Conservation (phyloP, 495 filamentous ascomycete genomes). For the Diplogelasinospora grovesii region DNA sequence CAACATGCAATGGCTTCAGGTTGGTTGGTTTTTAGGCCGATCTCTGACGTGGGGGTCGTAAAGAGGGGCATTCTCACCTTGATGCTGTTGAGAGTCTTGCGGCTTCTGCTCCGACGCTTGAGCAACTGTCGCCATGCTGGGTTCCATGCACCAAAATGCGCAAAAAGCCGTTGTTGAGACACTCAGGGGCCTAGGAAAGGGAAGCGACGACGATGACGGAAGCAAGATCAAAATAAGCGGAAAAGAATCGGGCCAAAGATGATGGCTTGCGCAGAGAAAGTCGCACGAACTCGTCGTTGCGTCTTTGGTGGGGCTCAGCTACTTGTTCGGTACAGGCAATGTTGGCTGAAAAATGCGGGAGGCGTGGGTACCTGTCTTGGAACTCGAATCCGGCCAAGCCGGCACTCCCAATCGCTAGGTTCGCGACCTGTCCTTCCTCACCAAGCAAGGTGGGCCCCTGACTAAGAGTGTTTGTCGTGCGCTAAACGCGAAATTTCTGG, state of each 20-base stretch:
- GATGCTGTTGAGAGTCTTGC: slow-evolving; percentile 6
- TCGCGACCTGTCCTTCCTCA: too few species aligned
- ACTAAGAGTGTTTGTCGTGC: too few species aligned
- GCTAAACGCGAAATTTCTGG: too few species aligned
- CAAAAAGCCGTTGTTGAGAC: background rate
- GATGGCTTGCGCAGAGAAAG: slow-evolving; percentile 9
- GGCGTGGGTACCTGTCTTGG: slow-evolving; percentile 3
- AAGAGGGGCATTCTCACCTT: slow-evolving; percentile 21
- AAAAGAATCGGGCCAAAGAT: slow-evolving; percentile 9
- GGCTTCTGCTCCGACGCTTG: slow-evolving; percentile 12
- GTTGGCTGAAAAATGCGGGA: slow-evolving; percentile 12
- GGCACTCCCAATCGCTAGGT: too few species aligned
- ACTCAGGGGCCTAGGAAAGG: slow-evolving; percentile 1
- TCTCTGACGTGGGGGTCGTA: slow-evolving; percentile 13
- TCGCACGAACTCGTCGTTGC: slow-evolving; percentile 9
- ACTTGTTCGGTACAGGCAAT: slow-evolving; percentile 16
- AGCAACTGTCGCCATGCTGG: slow-evolving; percentile 14
- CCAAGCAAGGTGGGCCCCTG: too few species aligned
- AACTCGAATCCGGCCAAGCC: too few species aligned
- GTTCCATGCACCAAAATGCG: background rate
- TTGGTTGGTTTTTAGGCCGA: background rate
- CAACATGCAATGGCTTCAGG: slow-evolving; percentile 9
- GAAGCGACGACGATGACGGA: slow-evolving; percentile 5
- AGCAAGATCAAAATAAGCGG: slow-evolving; percentile 6
- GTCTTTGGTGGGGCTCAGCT: slow-evolving; percentile 19